Conservation (phyloP, 441 rosid species). For the Codiaeum variegatum region DNA sequence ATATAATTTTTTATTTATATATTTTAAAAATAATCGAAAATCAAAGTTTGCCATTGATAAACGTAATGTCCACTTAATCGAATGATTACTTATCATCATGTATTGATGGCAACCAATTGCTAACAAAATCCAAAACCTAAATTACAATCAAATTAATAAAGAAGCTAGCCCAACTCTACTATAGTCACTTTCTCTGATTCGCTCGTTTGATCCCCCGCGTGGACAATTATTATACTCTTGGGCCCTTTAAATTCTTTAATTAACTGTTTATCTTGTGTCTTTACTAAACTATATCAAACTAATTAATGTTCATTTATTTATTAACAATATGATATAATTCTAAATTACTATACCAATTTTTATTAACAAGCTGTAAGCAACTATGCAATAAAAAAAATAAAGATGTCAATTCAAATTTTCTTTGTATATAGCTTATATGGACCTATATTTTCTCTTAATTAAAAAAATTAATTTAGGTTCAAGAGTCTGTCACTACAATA, state of each 20-base stretch:
- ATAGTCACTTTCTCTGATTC: slow-evolving; percentile 18
- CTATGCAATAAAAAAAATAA: no score
- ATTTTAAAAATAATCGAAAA: no score
- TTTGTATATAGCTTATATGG: no score
- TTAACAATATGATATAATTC: neutral
- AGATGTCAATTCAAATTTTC: no score
- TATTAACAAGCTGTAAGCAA: no score
- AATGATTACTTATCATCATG: no score
- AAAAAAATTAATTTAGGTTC: no score
- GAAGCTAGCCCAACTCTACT: slow-evolving; percentile 2
- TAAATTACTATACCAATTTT: neutral
- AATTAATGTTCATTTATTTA: neutral
- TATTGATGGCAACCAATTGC: slow-evolving; percentile 29
- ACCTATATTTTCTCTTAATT: no score
- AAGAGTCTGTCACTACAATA: no score
- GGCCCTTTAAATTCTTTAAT: neutral
- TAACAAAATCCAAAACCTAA: slow-evolving; percentile 28
- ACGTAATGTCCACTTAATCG: no score
- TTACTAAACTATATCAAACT: neutral
- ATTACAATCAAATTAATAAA: slow-evolving; percentile 13
- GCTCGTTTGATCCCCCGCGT: slow-evolving; percentile 11
- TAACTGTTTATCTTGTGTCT: neutral
- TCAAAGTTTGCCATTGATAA: no score
- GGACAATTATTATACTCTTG: neutral
- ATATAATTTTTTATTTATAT: no score